phyloP scores from a whole-genome alignment of 257 asterid species.

The Solanum infundibuliforme region DNA sequence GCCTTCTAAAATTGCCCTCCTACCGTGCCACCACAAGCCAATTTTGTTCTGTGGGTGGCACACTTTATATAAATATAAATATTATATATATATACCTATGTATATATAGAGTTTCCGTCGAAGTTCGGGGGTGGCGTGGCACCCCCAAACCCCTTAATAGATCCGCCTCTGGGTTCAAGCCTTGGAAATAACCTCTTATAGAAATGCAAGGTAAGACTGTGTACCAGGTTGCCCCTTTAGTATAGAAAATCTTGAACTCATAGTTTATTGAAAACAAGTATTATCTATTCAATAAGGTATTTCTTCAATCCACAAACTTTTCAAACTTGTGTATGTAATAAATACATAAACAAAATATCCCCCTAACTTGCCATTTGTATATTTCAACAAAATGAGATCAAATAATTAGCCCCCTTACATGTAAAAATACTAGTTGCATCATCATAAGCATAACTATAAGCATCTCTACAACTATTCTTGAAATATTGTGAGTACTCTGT shows the following conservation, averaged over 20 bases:
- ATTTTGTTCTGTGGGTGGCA: too few relatives aligned
- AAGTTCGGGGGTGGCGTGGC: too few relatives aligned
- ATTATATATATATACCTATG: too few relatives aligned
- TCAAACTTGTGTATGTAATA: not conserved
- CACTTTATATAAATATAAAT: too few relatives aligned
- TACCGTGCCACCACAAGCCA: too few relatives aligned
- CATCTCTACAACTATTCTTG: conserved; percentile 45
- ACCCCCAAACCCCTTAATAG: too few relatives aligned
- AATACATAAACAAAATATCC: not conserved
- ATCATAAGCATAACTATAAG: conserved; percentile 63
- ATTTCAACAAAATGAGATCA: conserved; percentile 21
- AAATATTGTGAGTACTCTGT: conserved; percentile 35
- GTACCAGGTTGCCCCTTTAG: not conserved
- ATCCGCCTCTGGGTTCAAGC: too few relatives aligned
- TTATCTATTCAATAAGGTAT: not conserved
- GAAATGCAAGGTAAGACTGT: too few relatives aligned
- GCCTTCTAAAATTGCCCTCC: too few relatives aligned
- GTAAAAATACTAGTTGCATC: conserved; percentile 53
- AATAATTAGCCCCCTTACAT: conserved; percentile 39
- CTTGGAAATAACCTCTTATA: too few relatives aligned
- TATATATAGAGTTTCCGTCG: too few relatives aligned
- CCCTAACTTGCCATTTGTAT: not conserved
- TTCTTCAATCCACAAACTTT: not conserved
- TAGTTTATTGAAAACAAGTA: not conserved
- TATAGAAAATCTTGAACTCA: not conserved